Evolutionary conservation across 2,329 filamentous ascomycete genomes (phyloP).

Genomic region (Monilinia polystroma): DNA sequence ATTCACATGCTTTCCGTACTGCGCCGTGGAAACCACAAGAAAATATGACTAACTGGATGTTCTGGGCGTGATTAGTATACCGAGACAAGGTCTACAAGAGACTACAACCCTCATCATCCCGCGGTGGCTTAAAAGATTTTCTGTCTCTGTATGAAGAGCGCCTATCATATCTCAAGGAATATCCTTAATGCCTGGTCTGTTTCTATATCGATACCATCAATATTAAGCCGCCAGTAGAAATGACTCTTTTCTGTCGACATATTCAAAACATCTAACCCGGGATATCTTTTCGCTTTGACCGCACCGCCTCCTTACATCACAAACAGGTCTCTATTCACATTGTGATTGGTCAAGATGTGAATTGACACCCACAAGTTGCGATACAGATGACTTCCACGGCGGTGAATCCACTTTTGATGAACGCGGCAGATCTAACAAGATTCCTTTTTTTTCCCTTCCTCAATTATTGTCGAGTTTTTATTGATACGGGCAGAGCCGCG

Average conservation of each 20-base stretch:
- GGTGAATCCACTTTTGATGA: slow-evolving; percentile 18
- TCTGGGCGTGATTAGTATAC: slow-evolving; percentile 2
- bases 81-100: neutral
- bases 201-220: slow-evolving; percentile 5
- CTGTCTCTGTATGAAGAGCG: neutral
- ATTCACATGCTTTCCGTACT: slow-evolving; percentile 7
- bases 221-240: slow-evolving; percentile 19
- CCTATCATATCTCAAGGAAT: slow-evolving; percentile 14
- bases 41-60: slow-evolving; percentile 7
- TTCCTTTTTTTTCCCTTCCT: slow-evolving; percentile 3
- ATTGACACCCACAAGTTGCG: neutral
- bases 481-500: slow-evolving; percentile 26
- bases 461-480: slow-evolving; percentile 2
- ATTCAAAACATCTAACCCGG: neutral
- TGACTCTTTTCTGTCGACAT: slow-evolving; percentile 13
- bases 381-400: slow-evolving; percentile 18
- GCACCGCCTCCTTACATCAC: neutral
- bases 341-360: neutral
- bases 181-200: neutral
- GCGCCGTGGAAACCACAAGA: slow-evolving; percentile 13
- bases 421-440: slow-evolving; percentile 22
- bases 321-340: neutral
- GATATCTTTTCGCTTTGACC: neutral
- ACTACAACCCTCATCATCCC: slow-evolving; percentile 4
- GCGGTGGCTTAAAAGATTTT: neutral